A percentile compares a stretch with the other conserved stretches of the same genome.
Evolutionary conservation across 139 green algal species (phyloP).

Genomic region (Ostreobium quekettii): DNA sequence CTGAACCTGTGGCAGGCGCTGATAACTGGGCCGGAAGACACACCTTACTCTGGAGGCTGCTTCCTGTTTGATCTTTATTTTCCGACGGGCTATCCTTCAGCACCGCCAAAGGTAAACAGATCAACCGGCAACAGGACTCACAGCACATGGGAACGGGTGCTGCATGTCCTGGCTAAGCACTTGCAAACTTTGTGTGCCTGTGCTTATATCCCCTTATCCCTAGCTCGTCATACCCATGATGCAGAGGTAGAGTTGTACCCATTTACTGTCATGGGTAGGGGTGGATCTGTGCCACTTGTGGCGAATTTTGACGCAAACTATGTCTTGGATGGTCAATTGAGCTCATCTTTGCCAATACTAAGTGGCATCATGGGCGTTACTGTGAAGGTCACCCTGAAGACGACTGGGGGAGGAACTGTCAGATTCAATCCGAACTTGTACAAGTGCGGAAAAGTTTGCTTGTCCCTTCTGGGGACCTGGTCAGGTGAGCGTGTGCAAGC

Average conservation of each 20-base stretch:
- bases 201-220: too few relatives aligned
- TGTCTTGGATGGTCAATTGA: not conserved
- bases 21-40: conserved; percentile 60
- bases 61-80: conserved; percentile 89
- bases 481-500: too few relatives aligned
- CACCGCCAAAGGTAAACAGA: conserved; percentile 38
- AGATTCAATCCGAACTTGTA: conserved; percentile 85
- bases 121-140: not conserved
- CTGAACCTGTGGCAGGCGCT: conserved; percentile 58
- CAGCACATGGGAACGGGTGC: not conserved
- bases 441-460: conserved; percentile 66
- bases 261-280: too few relatives aligned
- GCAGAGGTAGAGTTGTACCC: too few relatives aligned
- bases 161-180: not conserved
- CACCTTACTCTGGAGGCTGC: conserved; percentile 61
- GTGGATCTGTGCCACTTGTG: not conserved
- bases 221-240: too few relatives aligned
- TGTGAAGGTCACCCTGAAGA: conserved; percentile 44
- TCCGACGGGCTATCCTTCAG: conserved; percentile 52
- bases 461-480: conserved; percentile 83
- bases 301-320: not conserved
- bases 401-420: conserved; percentile 48
- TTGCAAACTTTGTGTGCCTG: not conserved
- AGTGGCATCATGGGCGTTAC: too few relatives aligned
- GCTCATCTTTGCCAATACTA: too few relatives aligned